Conservation (phyloP, 106 monocot genomes). For the Dendrobium chrysotoxum region DNA sequence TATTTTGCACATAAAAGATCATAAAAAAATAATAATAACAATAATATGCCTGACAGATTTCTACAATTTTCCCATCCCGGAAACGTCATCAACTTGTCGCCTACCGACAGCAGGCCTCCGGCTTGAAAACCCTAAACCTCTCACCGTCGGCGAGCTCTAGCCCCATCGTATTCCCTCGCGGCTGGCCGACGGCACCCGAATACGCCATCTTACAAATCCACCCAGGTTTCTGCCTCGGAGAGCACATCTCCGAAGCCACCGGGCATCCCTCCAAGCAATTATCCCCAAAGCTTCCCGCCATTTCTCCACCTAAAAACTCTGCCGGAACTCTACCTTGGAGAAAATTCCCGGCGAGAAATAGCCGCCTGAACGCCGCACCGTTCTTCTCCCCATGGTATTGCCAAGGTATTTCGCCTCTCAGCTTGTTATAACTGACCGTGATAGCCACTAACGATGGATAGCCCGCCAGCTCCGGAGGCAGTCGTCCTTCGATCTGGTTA, state of each 20-base stretch:
- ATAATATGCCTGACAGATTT: too few relatives aligned
- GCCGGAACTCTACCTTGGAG: constrained; percentile 45
- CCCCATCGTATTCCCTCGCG: background rate
- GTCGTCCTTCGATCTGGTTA: constrained; percentile 38
- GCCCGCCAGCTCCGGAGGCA: constrained; percentile 38
- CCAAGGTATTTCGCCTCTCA: constrained; percentile 44
- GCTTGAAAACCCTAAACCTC: background rate
- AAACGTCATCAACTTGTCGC: background rate
- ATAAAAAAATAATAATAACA: too few relatives aligned
- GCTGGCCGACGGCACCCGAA: constrained; percentile 2
- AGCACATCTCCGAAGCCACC: constrained; percentile 23
- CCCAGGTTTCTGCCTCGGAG: constrained; percentile 44
- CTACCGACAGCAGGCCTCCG: background rate
- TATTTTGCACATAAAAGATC: too few relatives aligned
- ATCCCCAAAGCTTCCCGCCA: constrained; percentile 53
- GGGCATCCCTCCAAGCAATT: constrained; percentile 57
- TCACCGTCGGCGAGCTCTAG: background rate
- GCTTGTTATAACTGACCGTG: constrained; percentile 42
- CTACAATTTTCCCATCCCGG: background rate
- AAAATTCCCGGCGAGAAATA: constrained; percentile 64
- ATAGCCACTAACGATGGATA: constrained; percentile 35
- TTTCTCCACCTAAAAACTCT: constrained; percentile 13
- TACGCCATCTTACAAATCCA: constrained; percentile 41
- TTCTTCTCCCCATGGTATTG: constrained; percentile 27
- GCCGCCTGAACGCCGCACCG: constrained; percentile 35